Percentiles rank a stretch among this genome's conserved stretches.
These are phyloP conservation scores for Puccinellia tenuiflora DNA, from an alignment of 176 grass and related monocot species.

Conservation along the genomic window DNA sequence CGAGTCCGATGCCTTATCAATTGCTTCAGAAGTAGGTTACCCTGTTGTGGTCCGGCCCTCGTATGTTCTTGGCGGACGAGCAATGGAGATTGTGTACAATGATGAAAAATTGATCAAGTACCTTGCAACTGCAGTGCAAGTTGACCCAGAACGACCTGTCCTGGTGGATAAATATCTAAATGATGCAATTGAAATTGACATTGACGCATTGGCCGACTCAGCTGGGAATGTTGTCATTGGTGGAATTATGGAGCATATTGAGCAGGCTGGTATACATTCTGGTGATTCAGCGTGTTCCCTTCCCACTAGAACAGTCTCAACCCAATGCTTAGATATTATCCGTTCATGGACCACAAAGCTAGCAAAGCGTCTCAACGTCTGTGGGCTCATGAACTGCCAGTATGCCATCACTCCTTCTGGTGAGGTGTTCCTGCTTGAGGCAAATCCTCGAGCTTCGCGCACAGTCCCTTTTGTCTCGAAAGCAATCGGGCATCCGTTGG, in stretches of 20 bases:
- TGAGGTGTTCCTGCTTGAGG: constrained; percentile 89
- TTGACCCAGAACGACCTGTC: constrained; percentile 87
- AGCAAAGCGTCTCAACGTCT: constrained; percentile 74
- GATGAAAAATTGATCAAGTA: constrained; percentile 90
- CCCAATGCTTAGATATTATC: constrained; percentile 63
- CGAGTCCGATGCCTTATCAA: constrained; percentile 77
- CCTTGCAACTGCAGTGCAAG: constrained; percentile 91
- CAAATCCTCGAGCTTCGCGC: constrained; percentile 87
- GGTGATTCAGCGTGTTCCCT: constrained; percentile 96
- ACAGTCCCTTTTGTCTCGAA: constrained; percentile 99
- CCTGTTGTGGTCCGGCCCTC: constrained; percentile 96
- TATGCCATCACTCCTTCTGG: constrained; percentile 88
- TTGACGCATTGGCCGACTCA: constrained; percentile 82
- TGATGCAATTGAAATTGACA: constrained; percentile 97
- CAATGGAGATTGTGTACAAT: constrained; percentile 97
- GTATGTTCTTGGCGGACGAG: constrained; percentile 95
- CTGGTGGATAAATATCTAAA: constrained; percentile 90
- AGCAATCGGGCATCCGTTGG: constrained; percentile 93
- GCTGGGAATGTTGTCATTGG: constrained; percentile 92
- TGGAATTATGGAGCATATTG: constrained; percentile 99
- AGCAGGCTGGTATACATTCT: constrained; percentile 95
- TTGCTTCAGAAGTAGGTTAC: constrained; percentile 81
- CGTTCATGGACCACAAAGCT: constrained; percentile 84
- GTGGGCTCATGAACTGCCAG: constrained; percentile 98
- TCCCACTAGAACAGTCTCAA: constrained; percentile 89